These are phyloP conservation scores for Naegleria fowleri DNA, from an alignment of 208 protist species.

Conservation along the genomic window DNA sequence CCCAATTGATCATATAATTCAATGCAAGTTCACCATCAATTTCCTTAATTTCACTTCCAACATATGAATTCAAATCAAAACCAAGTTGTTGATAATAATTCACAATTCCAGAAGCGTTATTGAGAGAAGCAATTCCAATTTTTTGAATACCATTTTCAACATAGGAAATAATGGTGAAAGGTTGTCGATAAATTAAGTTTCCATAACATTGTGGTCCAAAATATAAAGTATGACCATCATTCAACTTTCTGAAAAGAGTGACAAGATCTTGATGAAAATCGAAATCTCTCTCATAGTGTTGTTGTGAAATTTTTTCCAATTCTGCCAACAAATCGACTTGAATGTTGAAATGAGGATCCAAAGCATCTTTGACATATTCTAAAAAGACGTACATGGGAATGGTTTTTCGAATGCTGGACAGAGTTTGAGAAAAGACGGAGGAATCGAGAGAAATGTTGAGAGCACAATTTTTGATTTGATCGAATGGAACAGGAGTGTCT, in stretches of 20 bases:
- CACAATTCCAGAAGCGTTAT: background rate
- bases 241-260: background rate
- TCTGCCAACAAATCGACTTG: background rate
- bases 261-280: background rate
- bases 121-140: slow-evolving; percentile 15
- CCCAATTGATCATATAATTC: background rate
- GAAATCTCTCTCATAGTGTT: background rate
- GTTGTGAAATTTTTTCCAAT: background rate
- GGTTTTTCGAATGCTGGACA: background rate
- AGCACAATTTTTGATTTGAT: background rate
- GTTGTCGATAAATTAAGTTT: background rate
- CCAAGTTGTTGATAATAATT: background rate
- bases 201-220: slow-evolving; percentile 8
- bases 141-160: background rate
- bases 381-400: background rate
- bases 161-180: background rate
- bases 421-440: background rate
- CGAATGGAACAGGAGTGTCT: background rate
- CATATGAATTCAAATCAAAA: background rate
- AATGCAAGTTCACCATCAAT: background rate
- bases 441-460: background rate
- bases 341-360: background rate
- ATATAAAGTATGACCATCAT: slow-evolving; percentile 15
- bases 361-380: background rate
- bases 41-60: background rate